Percentiles rank a stretch among this genome's conserved stretches.
phyloP scores from a whole-genome alignment of 2,329 filamentous ascomycete genomes.

The Didymella glomerata region DNA sequence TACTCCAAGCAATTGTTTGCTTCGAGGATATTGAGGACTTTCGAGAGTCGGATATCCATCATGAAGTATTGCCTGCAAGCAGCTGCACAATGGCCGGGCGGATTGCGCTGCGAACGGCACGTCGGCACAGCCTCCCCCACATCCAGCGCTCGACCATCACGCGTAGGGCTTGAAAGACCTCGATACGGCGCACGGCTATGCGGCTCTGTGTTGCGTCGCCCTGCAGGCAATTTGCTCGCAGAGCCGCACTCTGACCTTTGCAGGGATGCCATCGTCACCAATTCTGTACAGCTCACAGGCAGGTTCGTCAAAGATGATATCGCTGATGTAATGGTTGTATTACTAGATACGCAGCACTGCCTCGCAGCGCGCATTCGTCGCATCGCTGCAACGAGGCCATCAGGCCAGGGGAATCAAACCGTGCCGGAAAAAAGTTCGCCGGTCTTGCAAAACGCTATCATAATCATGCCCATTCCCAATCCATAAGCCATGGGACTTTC shows the following conservation, averaged over 20 bases:
- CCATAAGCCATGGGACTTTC: constrained; percentile 20
- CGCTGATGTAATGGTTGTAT: constrained; percentile 16
- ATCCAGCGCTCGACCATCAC: constrained; percentile 7
- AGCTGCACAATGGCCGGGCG: constrained; percentile 2
- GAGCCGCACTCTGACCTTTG: constrained; percentile 4
- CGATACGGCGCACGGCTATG: constrained; percentile 6
- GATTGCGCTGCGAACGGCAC: constrained; percentile 13
- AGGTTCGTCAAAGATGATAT: not conserved
- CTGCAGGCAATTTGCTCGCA: constrained; percentile 1
- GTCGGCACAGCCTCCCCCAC: constrained; percentile 18
- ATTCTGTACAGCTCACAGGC: not conserved
- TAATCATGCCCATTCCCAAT: constrained; percentile 28
- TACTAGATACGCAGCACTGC: constrained; percentile 12
- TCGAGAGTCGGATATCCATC: not conserved
- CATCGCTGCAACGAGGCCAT: constrained; percentile 15
- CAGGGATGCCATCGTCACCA: not conserved
- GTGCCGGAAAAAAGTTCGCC: constrained; percentile 21
- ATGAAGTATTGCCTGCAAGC: not conserved
- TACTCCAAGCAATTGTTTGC: not conserved
- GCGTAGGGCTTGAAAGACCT: constrained; percentile 8
- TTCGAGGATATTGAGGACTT: not conserved
- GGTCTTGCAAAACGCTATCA: constrained; percentile 27
- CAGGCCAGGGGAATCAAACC: constrained; percentile 22
- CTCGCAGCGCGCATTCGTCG: constrained; percentile 14
- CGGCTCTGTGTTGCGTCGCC: constrained; percentile 19